These are phyloP conservation scores for Sporothrix humicola DNA, from an alignment of 2,329 filamentous ascomycete species.

Conservation along the genomic window DNA sequence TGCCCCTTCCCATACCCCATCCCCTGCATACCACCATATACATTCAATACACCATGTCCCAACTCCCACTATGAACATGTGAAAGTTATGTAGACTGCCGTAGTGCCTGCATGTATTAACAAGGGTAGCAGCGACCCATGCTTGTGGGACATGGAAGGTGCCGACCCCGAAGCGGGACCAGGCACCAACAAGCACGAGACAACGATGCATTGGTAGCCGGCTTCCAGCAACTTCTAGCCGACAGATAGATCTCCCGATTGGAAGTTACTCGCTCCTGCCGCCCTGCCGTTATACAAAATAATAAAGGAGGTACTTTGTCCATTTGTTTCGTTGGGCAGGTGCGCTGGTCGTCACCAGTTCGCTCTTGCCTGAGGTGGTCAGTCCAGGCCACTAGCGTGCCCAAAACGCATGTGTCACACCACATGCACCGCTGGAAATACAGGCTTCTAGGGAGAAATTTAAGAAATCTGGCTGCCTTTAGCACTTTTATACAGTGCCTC, in stretches of 20 bases:
- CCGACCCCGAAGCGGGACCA: not conserved
- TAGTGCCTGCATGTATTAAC: not conserved
- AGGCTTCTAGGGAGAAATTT: not conserved
- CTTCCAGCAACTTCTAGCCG: conserved; percentile 13
- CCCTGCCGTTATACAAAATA: not conserved
- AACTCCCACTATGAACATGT: not conserved
- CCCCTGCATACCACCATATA: not conserved
- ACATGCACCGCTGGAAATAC: conserved; percentile 4
- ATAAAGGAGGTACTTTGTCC: not conserved
- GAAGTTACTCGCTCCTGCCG: too few relatives aligned
- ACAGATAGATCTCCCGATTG: not conserved
- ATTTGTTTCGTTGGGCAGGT: not conserved
- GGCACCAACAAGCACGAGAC: not conserved
- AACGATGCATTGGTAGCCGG: not conserved
- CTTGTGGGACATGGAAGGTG: not conserved
- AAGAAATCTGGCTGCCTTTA: not conserved
- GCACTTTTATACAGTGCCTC: not conserved
- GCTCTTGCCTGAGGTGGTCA: not conserved
- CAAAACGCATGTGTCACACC: conserved; percentile 5
- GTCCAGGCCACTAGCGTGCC: conserved; percentile 2
- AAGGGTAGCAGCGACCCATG: not conserved
- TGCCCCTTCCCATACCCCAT: conserved; percentile 16
- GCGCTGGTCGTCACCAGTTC: not conserved
- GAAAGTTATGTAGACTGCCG: not conserved
- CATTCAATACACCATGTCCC: not conserved